phyloP scores from a whole-genome alignment of 805 yeast species.

The Metschnikowia kunwiensis region DNA sequence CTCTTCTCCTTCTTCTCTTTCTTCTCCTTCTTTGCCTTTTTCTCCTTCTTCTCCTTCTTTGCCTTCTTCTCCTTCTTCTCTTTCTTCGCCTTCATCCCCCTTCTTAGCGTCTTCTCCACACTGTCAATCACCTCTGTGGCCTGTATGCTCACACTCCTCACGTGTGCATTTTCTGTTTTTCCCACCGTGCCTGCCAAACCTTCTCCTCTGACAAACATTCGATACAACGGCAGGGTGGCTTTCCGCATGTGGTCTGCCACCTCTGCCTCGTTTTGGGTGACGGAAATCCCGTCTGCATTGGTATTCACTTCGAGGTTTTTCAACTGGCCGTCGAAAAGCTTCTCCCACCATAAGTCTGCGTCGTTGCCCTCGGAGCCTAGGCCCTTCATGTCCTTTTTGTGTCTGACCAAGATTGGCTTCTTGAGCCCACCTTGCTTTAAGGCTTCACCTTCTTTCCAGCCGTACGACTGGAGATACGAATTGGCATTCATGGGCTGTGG shows the following conservation, averaged over 20 bases:
- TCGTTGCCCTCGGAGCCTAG: slow-evolving; percentile 77
- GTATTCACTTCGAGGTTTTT: slow-evolving; percentile 63
- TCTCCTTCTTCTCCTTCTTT: slow-evolving; percentile 33
- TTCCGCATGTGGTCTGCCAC: slow-evolving; percentile 47
- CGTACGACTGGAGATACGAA: slow-evolving; percentile 69
- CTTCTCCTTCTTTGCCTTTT: slow-evolving; percentile 26
- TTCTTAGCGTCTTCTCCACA: slow-evolving; percentile 7
- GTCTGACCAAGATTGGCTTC: slow-evolving; percentile 85
- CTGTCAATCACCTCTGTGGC: slow-evolving; percentile 12
- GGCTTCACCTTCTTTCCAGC: slow-evolving; percentile 93
- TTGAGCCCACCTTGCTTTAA: slow-evolving; percentile 73
- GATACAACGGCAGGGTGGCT: slow-evolving; percentile 68
- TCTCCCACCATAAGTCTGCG: slow-evolving; percentile 95
- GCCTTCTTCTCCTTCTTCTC: slow-evolving; percentile 24
- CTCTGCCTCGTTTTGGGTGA: slow-evolving; percentile 50
- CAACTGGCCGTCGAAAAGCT: slow-evolving; percentile 88
- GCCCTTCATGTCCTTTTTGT: slow-evolving; percentile 88
- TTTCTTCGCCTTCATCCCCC: slow-evolving; percentile 16
- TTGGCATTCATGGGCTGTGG: slow-evolving; percentile 88
- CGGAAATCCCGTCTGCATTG: slow-evolving; percentile 39
- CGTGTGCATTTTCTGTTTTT: slow-evolving; percentile 26
- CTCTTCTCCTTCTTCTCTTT: slow-evolving; percentile 24
- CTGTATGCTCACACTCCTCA: slow-evolving; percentile 7
- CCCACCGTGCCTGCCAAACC: slow-evolving; percentile 76
- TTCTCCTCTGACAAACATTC: slow-evolving; percentile 85